Conservation (phyloP, 768 basidiomycete species). For the Pholiota microspora region DNA sequence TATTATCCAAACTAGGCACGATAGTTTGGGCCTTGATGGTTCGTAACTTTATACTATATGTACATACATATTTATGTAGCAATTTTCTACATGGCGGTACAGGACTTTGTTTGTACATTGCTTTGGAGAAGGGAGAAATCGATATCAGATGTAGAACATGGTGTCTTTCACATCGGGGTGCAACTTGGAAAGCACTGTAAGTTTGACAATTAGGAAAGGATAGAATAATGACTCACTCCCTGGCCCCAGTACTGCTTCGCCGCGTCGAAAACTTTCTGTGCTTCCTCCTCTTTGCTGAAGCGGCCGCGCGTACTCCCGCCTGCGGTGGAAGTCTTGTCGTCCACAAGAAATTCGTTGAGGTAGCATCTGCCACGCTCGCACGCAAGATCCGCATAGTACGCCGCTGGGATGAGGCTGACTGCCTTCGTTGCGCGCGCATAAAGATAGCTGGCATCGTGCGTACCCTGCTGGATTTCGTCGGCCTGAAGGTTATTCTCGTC, state of each 20-base stretch:
- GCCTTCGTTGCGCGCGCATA: constrained; percentile 85
- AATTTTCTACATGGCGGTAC: too few relatives aligned
- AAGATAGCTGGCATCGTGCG: constrained; percentile 66
- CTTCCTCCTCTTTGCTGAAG: constrained; percentile 36
- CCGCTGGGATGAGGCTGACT: constrained; percentile 77
- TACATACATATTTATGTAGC: too few relatives aligned
- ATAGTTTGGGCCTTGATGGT: too few relatives aligned
- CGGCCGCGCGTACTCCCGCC: constrained; percentile 27
- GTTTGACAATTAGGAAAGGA: neutral
- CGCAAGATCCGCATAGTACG: constrained; percentile 81
- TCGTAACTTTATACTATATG: too few relatives aligned
- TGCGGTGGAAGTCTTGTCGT: constrained; percentile 41
- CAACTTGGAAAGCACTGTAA: constrained; percentile 29
- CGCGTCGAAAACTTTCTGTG: constrained; percentile 37
- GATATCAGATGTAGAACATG: constrained; percentile 75
- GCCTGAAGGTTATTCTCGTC: constrained; percentile 72
- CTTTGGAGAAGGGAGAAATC: neutral
- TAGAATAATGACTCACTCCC: constrained; percentile 37
- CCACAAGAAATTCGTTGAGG: constrained; percentile 67
- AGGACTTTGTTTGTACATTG: too few relatives aligned
- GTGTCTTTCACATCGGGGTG: constrained; percentile 54
- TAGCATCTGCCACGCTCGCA: constrained; percentile 80
- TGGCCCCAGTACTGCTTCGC: constrained; percentile 51
- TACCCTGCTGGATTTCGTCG: constrained; percentile 72
- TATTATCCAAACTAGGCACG: too few relatives aligned